Evolutionary conservation across 176 grass and related monocot genomes (phyloP).

Genomic region (Hyparrhenia diplandra): DNA sequence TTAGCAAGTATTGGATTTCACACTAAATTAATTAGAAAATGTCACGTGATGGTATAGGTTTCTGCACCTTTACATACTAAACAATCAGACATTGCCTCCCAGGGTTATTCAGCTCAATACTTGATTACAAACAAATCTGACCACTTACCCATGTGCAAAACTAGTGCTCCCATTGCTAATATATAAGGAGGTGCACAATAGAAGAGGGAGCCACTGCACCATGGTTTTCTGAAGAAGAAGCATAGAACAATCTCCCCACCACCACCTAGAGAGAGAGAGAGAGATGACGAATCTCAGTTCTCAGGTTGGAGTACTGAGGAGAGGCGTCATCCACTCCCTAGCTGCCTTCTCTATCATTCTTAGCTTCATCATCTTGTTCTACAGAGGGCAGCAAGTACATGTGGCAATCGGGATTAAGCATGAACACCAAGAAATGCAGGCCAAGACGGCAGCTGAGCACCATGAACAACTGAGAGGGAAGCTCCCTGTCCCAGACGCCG

Average conservation of each 20-base stretch:
- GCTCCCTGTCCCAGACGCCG: background rate
- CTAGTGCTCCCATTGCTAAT: background rate
- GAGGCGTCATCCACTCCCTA: slow-evolving; percentile 32
- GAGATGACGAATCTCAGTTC: slow-evolving; percentile 29
- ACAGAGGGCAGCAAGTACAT: slow-evolving; percentile 36
- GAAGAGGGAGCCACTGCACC: slow-evolving; percentile 2
- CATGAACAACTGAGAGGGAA: background rate
- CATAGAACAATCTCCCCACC: background rate
- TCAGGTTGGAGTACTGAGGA: slow-evolving; percentile 30
- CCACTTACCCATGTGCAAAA: background rate
- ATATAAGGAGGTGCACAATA: background rate
- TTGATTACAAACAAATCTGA: background rate
- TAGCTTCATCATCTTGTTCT: slow-evolving; percentile 42
- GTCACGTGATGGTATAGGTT: background rate
- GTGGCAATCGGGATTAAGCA: slow-evolving; percentile 11
- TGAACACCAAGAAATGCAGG: slow-evolving; percentile 23
- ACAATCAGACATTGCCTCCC: background rate
- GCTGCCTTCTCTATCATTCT: slow-evolving; percentile 55
- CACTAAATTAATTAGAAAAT: background rate
- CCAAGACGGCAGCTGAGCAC: slow-evolving; percentile 10
- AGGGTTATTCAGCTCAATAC: slow-evolving; percentile 23
- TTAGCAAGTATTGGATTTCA: background rate
- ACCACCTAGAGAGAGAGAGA: no score
- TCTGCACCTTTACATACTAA: slow-evolving; percentile 14
- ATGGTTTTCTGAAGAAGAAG: slow-evolving; percentile 1